Conservation (phyloP, 805 yeast species). For the Jamesozyma spencerorum region DNA sequence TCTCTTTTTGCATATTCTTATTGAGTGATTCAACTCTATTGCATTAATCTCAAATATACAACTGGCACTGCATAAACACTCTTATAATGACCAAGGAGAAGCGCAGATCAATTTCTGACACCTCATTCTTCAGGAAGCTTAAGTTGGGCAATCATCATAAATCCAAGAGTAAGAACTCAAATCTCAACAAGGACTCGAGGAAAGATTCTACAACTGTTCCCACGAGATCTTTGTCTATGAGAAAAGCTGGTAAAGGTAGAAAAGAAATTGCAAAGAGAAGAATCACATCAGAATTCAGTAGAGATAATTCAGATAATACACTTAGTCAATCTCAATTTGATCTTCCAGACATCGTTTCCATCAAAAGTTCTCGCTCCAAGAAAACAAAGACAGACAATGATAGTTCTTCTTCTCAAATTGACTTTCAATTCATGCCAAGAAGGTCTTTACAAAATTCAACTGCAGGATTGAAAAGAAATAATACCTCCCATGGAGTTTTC, state of each 20-base stretch:
- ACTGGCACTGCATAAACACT: too few species aligned
- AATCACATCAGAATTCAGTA: constrained; percentile 6
- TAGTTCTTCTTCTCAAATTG: not conserved
- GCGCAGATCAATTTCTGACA: not conserved
- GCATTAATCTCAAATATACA: too few species aligned
- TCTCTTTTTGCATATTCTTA: too few species aligned
- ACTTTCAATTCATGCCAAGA: constrained; percentile 9
- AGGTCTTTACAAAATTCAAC: constrained; percentile 19
- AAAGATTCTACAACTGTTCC: not conserved
- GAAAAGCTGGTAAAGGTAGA: constrained; percentile 10
- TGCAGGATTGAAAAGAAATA: constrained; percentile 11
- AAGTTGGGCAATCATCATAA: not conserved
- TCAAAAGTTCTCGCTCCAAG: constrained; percentile 13
- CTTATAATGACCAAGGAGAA: not conserved
- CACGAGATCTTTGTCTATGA: constrained; percentile 9
- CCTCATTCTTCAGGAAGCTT: not conserved
- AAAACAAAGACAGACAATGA: not conserved
- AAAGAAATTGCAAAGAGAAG: constrained; percentile 19
- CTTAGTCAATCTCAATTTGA: constrained; percentile 8
- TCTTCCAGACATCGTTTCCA: constrained; percentile 21
- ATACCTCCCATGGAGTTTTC: constrained; percentile 12
- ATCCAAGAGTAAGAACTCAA: not conserved
- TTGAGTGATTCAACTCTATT: too few species aligned
- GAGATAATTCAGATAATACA: not conserved
- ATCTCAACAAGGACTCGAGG: not conserved